phyloP scores from a whole-genome alignment of 805 yeast genomes.

The Monosporozyma aquatica region DNA sequence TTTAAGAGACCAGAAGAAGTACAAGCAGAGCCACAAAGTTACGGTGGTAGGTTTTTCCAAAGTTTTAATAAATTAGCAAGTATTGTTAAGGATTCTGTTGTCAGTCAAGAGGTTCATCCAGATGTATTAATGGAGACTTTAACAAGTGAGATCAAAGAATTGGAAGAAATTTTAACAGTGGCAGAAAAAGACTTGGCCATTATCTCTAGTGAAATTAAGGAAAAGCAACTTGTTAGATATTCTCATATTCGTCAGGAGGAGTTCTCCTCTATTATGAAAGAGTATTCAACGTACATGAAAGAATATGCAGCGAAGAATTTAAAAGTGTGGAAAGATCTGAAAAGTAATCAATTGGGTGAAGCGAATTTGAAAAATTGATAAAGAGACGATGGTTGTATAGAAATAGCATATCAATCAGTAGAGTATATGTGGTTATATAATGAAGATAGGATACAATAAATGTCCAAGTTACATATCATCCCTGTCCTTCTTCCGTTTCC shows the following conservation, averaged over 20 bases:
- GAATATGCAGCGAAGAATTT: slow-evolving; percentile 24
- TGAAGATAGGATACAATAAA: not conserved
- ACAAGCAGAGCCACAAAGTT: slow-evolving; percentile 8
- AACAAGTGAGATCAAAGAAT: slow-evolving; percentile 18
- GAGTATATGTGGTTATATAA: not conserved
- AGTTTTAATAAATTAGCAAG: slow-evolving; percentile 25
- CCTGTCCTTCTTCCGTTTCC: too few species aligned
- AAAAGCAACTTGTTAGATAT: slow-evolving; percentile 28
- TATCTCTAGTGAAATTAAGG: slow-evolving; percentile 24
- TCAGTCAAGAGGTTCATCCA: slow-evolving; percentile 26
- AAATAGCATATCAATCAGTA: too few species aligned
- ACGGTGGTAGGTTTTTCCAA: slow-evolving; percentile 22
- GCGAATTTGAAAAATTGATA: not conserved
- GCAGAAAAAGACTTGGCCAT: slow-evolving; percentile 27
- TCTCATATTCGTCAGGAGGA: slow-evolving; percentile 19
- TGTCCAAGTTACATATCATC: too few species aligned
- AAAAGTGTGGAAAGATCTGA: slow-evolving; percentile 23
- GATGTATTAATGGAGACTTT: slow-evolving; percentile 13
- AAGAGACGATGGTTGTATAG: too few species aligned
- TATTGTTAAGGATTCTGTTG: slow-evolving; percentile 27
- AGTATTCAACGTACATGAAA: slow-evolving; percentile 24
- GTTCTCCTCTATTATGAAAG: slow-evolving; percentile 17
- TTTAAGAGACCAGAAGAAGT: slow-evolving; percentile 14
- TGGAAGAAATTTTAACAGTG: slow-evolving; percentile 18
- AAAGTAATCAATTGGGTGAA: slow-evolving; percentile 6